Conservation (phyloP, 768 basidiomycete genomes). For the Kwoniella sp. region DNA sequence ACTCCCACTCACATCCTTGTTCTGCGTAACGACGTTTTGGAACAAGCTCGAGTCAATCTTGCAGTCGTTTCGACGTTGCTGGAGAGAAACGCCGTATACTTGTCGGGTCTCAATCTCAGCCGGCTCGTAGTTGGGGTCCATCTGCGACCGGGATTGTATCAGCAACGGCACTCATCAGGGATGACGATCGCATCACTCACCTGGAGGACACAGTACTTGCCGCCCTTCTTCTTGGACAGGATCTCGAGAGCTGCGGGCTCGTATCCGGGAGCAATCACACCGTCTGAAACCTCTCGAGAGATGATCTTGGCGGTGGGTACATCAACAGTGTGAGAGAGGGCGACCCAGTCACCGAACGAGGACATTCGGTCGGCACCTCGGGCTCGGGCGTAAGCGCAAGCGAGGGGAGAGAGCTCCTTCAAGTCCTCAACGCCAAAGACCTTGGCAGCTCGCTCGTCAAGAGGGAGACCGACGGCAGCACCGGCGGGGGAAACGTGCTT, state of each 20-base stretch:
- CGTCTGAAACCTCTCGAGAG: conserved; percentile 98
- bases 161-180: neutral
- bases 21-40: conserved; percentile 82
- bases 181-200: conserved; percentile 57
- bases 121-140: conserved; percentile 82
- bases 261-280: conserved; percentile 95
- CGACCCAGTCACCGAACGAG: conserved; percentile 98
- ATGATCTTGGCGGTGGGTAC: conserved; percentile 93
- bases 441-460: conserved; percentile 81
- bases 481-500: conserved; percentile 99
- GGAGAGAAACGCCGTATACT: conserved; percentile 87
- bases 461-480: conserved; percentile 80
- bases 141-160: conserved; percentile 61
- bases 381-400: conserved; percentile 92
- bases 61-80: conserved; percentile 85
- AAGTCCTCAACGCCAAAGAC: conserved; percentile 97
- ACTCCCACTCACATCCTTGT: conserved; percentile 71
- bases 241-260: conserved; percentile 83
- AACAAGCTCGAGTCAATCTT: conserved; percentile 82
- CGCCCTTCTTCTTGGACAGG: conserved; percentile 92
- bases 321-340: conserved; percentile 88
- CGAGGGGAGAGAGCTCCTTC: conserved; percentile 81
- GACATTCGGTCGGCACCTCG: conserved; percentile 99
- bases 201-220: conserved; percentile 97
- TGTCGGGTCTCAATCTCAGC: conserved; percentile 85